Conservation (phyloP, 2,329 filamentous ascomycete species). For the Trichoderma polysporum region DNA sequence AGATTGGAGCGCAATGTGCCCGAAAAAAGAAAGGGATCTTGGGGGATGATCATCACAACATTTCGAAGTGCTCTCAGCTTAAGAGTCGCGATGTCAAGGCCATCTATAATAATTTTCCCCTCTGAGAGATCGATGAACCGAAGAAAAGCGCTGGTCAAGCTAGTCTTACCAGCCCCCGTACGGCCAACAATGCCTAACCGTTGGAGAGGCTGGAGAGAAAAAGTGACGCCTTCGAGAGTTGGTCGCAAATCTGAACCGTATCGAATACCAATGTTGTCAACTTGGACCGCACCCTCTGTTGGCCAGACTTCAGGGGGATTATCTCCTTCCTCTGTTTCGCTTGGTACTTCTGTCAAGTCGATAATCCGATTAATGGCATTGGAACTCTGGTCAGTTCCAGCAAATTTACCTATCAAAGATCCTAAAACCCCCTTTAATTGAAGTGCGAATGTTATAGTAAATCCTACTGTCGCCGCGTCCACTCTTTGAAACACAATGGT, state of each 20-base stretch:
- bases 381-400: neutral
- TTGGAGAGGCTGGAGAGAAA: neutral
- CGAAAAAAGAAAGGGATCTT: conserved; percentile 20
- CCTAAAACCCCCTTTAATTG: conserved; percentile 5
- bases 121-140: neutral
- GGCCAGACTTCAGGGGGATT: neutral
- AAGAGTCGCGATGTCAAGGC: neutral
- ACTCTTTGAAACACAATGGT: neutral
- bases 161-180: conserved; percentile 20
- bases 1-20: conserved; percentile 14
- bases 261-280: neutral
- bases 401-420: neutral
- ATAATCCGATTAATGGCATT: neutral
- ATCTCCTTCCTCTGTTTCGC: conserved; percentile 3
- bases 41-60: conserved; percentile 8
- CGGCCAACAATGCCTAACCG: conserved; percentile 21
- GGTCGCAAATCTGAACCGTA: neutral
- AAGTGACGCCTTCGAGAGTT: neutral
- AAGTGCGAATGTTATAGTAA: conserved; percentile 15
- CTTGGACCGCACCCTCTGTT: neutral
- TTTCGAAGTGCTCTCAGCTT: neutral
- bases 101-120: conserved; percentile 13
- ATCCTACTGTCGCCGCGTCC: conserved; percentile 8
- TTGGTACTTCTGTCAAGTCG: neutral
- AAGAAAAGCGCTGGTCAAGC: conserved; percentile 9